Evolutionary conservation across 73 alveolate species (phyloP), one percentile per base, ranked within the genome.

Genomic region (Paramecium sexaurelia): DNA sequence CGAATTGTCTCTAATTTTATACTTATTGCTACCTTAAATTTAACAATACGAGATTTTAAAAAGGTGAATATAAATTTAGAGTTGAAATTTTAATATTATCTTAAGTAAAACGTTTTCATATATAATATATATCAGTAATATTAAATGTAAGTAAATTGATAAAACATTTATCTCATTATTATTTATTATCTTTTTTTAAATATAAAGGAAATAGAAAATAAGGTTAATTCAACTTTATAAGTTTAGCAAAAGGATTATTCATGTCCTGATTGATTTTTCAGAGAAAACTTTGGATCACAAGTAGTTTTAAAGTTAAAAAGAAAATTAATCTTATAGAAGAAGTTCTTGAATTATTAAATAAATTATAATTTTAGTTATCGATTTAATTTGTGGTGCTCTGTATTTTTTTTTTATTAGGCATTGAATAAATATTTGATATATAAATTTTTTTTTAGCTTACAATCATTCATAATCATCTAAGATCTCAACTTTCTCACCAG

Each of bases 401-500:
- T 61, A 61, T 61, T 61, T 45, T 61, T 61, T 61, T 32, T 26
- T 61, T 61, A 61, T 61, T 61, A 61, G 47, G 26, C 26, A 29
- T 61, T 29, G 39, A 29, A 7, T 61, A 11, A 29, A 61, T 61
- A 61, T 61, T 61, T 61, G 11, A 26, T 61, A 61, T 61, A 61
- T 32, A 61, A 32, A 29, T 17, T 51, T 51, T 51, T 51, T 6
- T 20, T 51, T 51, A 51, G 67, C 15, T 51, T 51, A 51, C 67
- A 51, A 61, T 61, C 83, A 61, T 32, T 61, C 83, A 1, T 26
- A 61, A 61, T 61, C 83, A 61, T 61, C 83, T 29, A 61, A 15
- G 47, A 88, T 68, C 71, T 88, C 94, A 7, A 88, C 94, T 39
- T 88, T 66, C 69, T 88, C 94, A 15, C 83, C 83, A 15, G 69